A percentile compares a stretch with the other conserved stretches of the same genome.
Conservation (phyloP, 2,329 filamentous ascomycete genomes). For the Trichoderma citrinoviride region DNA sequence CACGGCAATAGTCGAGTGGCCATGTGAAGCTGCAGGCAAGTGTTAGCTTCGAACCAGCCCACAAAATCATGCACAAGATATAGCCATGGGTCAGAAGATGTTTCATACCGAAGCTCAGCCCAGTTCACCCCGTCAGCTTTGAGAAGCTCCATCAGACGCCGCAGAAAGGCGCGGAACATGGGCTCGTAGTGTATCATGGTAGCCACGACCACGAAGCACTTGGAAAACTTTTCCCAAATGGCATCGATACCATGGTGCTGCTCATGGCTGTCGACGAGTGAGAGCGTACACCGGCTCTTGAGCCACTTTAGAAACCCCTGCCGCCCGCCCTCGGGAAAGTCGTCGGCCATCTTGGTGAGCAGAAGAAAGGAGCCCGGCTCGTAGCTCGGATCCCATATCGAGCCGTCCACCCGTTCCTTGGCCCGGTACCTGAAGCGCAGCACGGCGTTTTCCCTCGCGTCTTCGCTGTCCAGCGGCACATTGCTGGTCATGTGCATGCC, state of each 20-base stretch:
- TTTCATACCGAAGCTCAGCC: constrained; percentile 65
- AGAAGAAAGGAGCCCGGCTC: constrained; percentile 56
- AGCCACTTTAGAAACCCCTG: constrained; percentile 76
- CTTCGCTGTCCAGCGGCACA: constrained; percentile 52
- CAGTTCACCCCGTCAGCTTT: constrained; percentile 81
- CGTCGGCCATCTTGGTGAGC: constrained; percentile 61
- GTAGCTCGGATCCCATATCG: constrained; percentile 69
- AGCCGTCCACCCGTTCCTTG: constrained; percentile 42
- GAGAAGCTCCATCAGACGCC: constrained; percentile 66
- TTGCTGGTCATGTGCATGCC: constrained; percentile 71
- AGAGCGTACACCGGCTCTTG: constrained; percentile 68
- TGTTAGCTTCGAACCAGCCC: neutral
- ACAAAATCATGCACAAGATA: neutral
- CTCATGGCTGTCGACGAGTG: constrained; percentile 66
- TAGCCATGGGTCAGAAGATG: no score
- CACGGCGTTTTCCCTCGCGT: constrained; percentile 51
- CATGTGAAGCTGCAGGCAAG: constrained; percentile 60
- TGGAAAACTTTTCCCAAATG: constrained; percentile 79
- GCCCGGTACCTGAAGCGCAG: constrained; percentile 63
- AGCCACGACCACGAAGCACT: constrained; percentile 69
- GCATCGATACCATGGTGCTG: constrained; percentile 82
- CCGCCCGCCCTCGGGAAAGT: constrained; percentile 70
- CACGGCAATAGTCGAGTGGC: constrained; percentile 64
- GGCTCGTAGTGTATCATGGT: constrained; percentile 86
- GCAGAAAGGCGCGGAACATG: constrained; percentile 75